Evolutionary conservation across 2,329 filamentous ascomycete species (phyloP).

Genomic region (Colletotrichum spinosum): DNA sequence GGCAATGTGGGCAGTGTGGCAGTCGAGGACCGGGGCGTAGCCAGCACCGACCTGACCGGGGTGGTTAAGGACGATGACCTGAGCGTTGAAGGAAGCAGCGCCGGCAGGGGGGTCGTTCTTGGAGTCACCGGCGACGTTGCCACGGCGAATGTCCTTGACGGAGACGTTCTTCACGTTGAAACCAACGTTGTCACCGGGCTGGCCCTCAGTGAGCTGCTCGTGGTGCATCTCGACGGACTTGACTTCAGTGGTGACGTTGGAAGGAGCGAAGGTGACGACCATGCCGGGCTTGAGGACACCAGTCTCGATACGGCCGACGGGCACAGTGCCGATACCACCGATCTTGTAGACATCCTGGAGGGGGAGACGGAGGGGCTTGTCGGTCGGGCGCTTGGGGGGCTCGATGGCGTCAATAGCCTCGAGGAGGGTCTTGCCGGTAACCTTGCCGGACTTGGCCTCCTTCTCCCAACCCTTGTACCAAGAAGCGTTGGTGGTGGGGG

Average conservation of each 20-base stretch:
- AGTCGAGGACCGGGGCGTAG: conserved; percentile 99
- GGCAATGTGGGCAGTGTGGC: conserved; percentile 99
- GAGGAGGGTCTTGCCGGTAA: conserved; percentile 95
- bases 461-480: conserved; percentile 99
- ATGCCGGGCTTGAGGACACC: conserved; percentile 91
- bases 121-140: conserved; percentile 99
- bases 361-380: conserved; percentile 99
- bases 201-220: conserved; percentile 96
- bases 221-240: conserved; percentile 99
- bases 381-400: conserved; percentile 89
- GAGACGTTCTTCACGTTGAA: conserved; percentile 99
- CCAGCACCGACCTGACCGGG: conserved; percentile 99
- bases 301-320: conserved; percentile 99
- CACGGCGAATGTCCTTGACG: conserved; percentile 99
- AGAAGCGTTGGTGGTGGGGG: conserved; percentile 89
- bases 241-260: conserved; percentile 99
- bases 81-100: conserved; percentile 95
- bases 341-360: conserved; percentile 99
- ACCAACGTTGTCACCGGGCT: conserved; percentile 99
- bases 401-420: conserved; percentile 99
- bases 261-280: conserved; percentile 98
- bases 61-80: conserved; percentile 99
- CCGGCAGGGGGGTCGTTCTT: conserved; percentile 98
- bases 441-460: conserved; percentile 91
- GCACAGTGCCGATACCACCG: conserved; percentile 99